A percentile compares a stretch with the other conserved stretches of the same genome.
Evolutionary conservation across 129 eudicot genomes (phyloP).

Genomic region (Sambucus nigra): DNA sequence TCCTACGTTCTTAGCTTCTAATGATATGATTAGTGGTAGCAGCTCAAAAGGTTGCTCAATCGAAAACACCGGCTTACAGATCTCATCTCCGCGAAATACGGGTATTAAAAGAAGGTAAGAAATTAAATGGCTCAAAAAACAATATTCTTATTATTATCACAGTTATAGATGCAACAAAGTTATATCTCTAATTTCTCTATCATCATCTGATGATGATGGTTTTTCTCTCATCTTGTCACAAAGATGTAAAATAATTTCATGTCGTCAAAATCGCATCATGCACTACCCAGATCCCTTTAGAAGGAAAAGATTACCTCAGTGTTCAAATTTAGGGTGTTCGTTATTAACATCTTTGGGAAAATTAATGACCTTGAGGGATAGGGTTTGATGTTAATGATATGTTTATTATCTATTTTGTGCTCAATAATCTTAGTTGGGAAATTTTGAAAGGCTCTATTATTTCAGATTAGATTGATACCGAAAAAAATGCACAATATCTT

Average conservation of each 20-base stretch:
- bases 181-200: too few species aligned
- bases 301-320: too few species aligned
- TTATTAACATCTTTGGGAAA: too few species aligned
- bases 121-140: too few species aligned
- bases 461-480: not conserved
- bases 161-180: too few species aligned
- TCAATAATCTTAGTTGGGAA: not conserved
- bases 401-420: not conserved
- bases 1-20: conserved; percentile 8
- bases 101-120: conserved; percentile 84
- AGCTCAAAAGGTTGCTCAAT: conserved; percentile 38
- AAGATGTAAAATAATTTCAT: too few species aligned
- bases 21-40: conserved; percentile 19
- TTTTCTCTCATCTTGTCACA: too few species aligned
- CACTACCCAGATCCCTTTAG: too few species aligned
- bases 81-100: conserved; percentile 91
- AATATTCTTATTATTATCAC: too few species aligned
- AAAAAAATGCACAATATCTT: conserved; percentile 9
- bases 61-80: conserved; percentile 55
- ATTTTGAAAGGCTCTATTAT: not conserved
- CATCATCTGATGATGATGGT: too few species aligned
- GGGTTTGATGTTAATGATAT: conserved; percentile 1
- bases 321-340: too few species aligned
- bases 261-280: too few species aligned
- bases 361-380: not conserved